Conservation (phyloP, 192 early-diverging fungal genomes). For the Paraglomus brasilianum region DNA sequence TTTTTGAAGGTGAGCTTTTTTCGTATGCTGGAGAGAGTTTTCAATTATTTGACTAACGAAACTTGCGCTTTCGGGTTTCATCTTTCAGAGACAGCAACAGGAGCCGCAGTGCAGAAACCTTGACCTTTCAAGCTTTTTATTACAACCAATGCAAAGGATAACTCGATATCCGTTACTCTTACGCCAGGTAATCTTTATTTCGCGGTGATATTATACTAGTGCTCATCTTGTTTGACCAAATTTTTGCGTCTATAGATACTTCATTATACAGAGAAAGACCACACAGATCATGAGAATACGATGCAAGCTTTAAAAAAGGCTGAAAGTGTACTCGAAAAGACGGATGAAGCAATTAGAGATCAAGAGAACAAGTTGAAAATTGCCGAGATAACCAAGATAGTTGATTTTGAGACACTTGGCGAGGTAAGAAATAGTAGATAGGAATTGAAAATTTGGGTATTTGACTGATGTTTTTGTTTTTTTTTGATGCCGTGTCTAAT, state of each 20-base stretch:
- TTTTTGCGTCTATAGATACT: constrained; percentile 55
- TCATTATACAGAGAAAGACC: constrained; percentile 65
- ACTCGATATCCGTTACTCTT: constrained; percentile 91
- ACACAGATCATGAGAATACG: constrained; percentile 77
- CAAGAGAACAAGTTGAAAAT: constrained; percentile 56
- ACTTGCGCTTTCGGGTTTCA: neutral
- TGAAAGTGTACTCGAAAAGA: constrained; percentile 66
- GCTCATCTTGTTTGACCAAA: no score
- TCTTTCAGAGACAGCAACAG: constrained; percentile 49
- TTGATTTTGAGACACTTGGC: constrained; percentile 57
- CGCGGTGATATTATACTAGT: neutral
- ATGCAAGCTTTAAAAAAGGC: constrained; percentile 66
- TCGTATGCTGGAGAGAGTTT: neutral
- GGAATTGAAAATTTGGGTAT: neutral
- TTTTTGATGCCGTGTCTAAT: neutral
- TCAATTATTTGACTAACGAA: neutral
- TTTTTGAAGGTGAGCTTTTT: constrained; percentile 60
- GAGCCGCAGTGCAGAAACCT: constrained; percentile 65
- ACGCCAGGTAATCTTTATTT: constrained; percentile 53
- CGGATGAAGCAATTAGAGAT: constrained; percentile 81
- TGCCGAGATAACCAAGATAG: constrained; percentile 51
- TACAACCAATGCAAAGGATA: constrained; percentile 92
- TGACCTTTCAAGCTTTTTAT: constrained; percentile 76
- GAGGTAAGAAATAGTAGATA: constrained; percentile 38
- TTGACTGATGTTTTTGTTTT: constrained; percentile 7